Evolutionary conservation across 495 filamentous ascomycete species (phyloP), one percentile per base, ranked within the genome.

Genomic region (Trichoderma parareesei): DNA sequence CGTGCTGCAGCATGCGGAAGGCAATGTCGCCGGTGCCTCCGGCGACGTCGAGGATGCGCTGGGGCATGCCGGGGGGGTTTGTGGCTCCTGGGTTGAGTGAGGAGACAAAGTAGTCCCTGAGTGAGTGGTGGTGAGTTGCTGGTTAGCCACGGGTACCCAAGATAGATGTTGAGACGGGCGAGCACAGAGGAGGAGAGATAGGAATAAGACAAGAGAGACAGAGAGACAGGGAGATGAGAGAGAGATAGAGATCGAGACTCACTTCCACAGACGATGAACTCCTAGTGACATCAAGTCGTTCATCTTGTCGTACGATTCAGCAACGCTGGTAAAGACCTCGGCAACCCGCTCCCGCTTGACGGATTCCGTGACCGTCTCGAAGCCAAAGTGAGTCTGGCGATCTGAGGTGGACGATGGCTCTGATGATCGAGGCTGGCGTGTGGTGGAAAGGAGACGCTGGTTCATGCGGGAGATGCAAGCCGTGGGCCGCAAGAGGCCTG

Each of bases 241-340:
- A 35, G 60, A 41, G 40, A 42, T 48, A n/a, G n/a, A n/a, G n/a
- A n/a, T n/a, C n/a, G 44, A 38, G 18, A 70, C 75, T 18, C 55
- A 78, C 77, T 98, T 98, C 94, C 94, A 98, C 60, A 98, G 80
- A 16, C 94, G 90, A 77, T 98, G 94, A 78, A 96, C 92, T 43
- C 92, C 92, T 37, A 98, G 86, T 49, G 93, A 97, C 94, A 98
- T 98, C 61, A 97, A 85, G 75, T 98, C 94, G 83, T 98, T 98
- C 94, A 98, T 98, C 68, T 86, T 86, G 74, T 97, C 93, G 81
- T 94, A 87, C 38, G 87, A 90, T 60, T 90, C 85, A 69, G 94
- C 93, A 61, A 98, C 93, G 72, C 91, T 96, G 76, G 92, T 94
- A 82, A 98, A 98, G 66, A 98, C 94, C 49, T 85, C 85, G 69